A percentile compares a stretch with the other conserved stretches of the same genome.
phyloP scores from a whole-genome alignment of 495 filamentous ascomycete genomes.

The Aspergillus ostianus region DNA sequence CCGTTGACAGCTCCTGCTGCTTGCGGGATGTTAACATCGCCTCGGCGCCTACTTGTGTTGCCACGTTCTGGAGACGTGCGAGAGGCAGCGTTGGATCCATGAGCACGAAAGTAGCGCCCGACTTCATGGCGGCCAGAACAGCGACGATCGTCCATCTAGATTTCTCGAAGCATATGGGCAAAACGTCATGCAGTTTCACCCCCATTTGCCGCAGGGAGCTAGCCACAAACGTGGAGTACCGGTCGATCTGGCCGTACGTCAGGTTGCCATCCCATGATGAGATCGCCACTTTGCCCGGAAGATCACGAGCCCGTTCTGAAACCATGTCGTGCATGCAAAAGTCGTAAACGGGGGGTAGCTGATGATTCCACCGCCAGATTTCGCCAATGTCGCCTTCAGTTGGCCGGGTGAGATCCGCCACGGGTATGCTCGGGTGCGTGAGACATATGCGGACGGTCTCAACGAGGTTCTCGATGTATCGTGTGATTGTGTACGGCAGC shows the following conservation, averaged over 20 bases:
- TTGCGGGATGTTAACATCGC: conserved; percentile 32
- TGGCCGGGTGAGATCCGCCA: conserved; percentile 28
- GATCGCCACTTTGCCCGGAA: conserved; percentile 39
- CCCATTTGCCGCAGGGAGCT: conserved; percentile 25
- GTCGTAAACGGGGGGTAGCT: conserved; percentile 28
- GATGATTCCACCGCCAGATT: conserved; percentile 36
- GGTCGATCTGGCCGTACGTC: conserved; percentile 44
- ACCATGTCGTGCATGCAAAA: conserved; percentile 50
- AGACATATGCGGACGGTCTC: conserved; percentile 33
- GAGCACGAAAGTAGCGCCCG: conserved; percentile 37
- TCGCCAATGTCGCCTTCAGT: conserved; percentile 25
- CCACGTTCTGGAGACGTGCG: conserved; percentile 40
- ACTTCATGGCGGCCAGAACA: conserved; percentile 44
- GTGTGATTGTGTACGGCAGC: conserved; percentile 33
- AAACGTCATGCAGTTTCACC: conserved; percentile 31
- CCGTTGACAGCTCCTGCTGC: conserved; percentile 24
- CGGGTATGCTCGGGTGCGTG: conserved; percentile 16
- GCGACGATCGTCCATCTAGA: conserved; percentile 47
- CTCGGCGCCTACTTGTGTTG: conserved; percentile 31
- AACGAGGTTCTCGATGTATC: conserved; percentile 28
- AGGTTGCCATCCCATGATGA: conserved; percentile 48
- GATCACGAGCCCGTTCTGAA: conserved; percentile 27
- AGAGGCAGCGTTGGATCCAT: conserved; percentile 40
- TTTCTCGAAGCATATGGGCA: conserved; percentile 49
- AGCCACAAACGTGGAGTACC: conserved; percentile 34